Evolutionary conservation across 805 yeast species (phyloP).

Genomic region (Ogataea neopini): DNA sequence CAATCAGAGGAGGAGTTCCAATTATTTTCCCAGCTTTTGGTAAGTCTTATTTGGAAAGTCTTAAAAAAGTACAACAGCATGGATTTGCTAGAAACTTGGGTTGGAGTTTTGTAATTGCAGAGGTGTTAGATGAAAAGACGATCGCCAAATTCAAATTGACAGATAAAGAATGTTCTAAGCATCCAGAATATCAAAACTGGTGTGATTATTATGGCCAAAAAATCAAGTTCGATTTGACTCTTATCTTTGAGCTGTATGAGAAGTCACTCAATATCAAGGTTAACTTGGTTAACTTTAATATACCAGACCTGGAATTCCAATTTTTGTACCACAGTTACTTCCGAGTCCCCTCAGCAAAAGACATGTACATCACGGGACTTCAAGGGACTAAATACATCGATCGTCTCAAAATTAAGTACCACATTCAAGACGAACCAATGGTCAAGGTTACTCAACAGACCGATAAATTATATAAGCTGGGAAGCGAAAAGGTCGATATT

Average conservation of each 20-base stretch:
- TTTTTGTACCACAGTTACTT: conserved; percentile 25
- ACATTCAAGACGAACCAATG: conserved; percentile 16
- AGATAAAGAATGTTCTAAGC: conserved; percentile 3
- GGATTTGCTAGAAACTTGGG: conserved; percentile 25
- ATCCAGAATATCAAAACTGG: conserved; percentile 18
- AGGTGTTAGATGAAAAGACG: conserved; percentile 18
- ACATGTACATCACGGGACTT: conserved; percentile 24
- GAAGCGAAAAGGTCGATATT: conserved; percentile 14
- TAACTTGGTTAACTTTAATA: conserved; percentile 13
- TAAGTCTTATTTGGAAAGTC: conserved; percentile 20
- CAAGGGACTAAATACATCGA: conserved; percentile 17
- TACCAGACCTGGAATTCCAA: conserved; percentile 21
- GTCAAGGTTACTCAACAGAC: conserved; percentile 16
- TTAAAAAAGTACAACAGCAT: conserved; percentile 21
- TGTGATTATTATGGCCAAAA: conserved; percentile 13
- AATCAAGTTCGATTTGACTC: conserved; percentile 16
- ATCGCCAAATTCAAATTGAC: conserved; percentile 17
- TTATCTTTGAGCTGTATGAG: conserved; percentile 13
- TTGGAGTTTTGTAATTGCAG: conserved; percentile 24
- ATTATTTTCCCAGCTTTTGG: conserved; percentile 26
- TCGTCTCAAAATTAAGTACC: conserved; percentile 12
- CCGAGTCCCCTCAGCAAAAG: conserved; percentile 18
- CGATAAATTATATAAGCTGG: conserved; percentile 16
- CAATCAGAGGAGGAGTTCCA: conserved; percentile 26
- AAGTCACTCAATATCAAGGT: conserved; percentile 8